Evolutionary conservation across 805 yeast genomes (phyloP).

Genomic region (Isabelozyma rhagii): DNA sequence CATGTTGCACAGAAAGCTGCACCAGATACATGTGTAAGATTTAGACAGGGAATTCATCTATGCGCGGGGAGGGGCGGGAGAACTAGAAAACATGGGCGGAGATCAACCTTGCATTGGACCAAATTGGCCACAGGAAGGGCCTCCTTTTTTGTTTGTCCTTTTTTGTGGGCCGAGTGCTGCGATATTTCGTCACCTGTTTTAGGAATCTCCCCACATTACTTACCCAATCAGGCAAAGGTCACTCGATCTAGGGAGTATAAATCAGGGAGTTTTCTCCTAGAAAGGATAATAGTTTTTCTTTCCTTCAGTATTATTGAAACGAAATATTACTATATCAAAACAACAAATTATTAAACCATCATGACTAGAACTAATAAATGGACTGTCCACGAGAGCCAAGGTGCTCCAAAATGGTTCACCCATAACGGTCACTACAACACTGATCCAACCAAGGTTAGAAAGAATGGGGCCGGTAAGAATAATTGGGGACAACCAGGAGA

Average conservation of each 20-base stretch:
- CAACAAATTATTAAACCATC: neutral
- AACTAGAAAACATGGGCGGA: no score
- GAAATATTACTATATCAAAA: neutral
- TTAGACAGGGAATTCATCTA: no score
- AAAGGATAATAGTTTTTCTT: neutral
- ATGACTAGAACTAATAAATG: constrained; percentile 83
- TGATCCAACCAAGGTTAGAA: constrained; percentile 75
- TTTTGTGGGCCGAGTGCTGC: neutral
- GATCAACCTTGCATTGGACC: no score
- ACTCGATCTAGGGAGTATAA: neutral
- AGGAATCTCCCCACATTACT: neutral
- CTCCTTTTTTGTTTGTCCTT: no score
- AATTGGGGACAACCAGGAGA: constrained; percentile 88
- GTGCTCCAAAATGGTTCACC: constrained; percentile 69
- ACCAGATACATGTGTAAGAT: no score
- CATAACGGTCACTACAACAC: constrained; percentile 67
- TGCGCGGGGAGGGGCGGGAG: no score
- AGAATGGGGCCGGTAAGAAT: constrained; percentile 79
- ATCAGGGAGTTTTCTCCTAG: neutral
- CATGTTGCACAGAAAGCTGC: no score
- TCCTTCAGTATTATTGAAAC: neutral
- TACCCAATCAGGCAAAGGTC: neutral
- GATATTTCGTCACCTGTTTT: no score
- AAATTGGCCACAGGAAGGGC: no score
- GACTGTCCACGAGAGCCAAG: constrained; percentile 59